Evolutionary conservation across 768 basidiomycete species (phyloP), one percentile per base, ranked within the genome.

Genomic region (Nidula microcarpa): DNA sequence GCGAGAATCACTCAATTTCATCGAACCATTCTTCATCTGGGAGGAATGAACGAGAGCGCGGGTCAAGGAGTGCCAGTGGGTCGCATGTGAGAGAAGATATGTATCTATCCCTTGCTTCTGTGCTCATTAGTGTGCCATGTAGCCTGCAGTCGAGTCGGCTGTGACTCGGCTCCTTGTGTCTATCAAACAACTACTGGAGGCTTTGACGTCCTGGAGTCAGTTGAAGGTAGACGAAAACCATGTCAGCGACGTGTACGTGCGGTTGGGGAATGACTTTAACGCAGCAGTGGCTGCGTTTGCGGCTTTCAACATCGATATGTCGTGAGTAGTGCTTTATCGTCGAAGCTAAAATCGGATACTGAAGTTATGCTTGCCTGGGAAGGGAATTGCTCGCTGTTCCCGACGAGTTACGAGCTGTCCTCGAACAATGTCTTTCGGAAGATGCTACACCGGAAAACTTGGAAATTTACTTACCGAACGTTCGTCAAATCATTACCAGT

Each of bases 171-270:
- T 98, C 9, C 80, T 99, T 23, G 93, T 99, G 2, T 87, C 94
- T 33, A 98, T 98, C 58, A 96, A 98, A 67, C 84, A 91, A 57
- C 83, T 99, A n/a, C 78, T 99, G 36, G 94, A 97, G 66, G 79
- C 89, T 1, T 78, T 97, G 52, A 92, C 90, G 5, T 73, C 81
- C 72, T 97, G 94, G 94, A 91, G 89, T 67, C 76, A 76, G 54
- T 69, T 80, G 55, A 78, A 84, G 61, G 78, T 89, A 61, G 76
- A 84, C 53, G 94, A 96, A 65, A 72, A 69, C 43, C 78, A 90
- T 59, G 94, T 99, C 65, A 97, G 94, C 77, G 93, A 98, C 68
- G 91, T 97, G 51, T 99, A 99, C 69, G 97, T 99, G 51, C 84
- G 86, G 51, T 77, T 99, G 18, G 97, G 97, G 18, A 98, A 98